Percentiles rank a stretch among this genome's conserved stretches.
Evolutionary conservation across 768 basidiomycete genomes (phyloP).

Genomic region (Cyclocybe aegerita): DNA sequence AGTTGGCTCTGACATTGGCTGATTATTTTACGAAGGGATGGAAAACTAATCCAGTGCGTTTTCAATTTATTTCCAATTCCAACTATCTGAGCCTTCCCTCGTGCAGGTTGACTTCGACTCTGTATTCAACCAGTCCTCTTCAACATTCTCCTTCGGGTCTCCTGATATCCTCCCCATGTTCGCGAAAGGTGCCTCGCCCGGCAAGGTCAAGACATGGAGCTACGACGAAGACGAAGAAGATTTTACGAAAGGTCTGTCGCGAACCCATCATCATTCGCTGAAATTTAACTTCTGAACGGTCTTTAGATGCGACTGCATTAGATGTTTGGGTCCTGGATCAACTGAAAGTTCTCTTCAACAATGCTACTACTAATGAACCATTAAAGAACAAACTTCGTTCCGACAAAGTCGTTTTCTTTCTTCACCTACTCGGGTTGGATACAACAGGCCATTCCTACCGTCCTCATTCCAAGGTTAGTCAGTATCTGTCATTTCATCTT

Average conservation of each 20-base stretch:
- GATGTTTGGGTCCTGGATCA: conserved; percentile 81
- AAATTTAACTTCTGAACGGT: neutral
- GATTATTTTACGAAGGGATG: conserved; percentile 54
- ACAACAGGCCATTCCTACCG: conserved; percentile 87
- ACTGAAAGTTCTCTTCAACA: conserved; percentile 57
- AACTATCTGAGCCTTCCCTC: conserved; percentile 13
- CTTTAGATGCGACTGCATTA: conserved; percentile 68
- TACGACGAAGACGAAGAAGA: conserved; percentile 81
- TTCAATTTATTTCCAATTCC: neutral
- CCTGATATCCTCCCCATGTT: conserved; percentile 93
- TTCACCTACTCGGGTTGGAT: conserved; percentile 83
- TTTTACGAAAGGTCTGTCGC: conserved; percentile 70
- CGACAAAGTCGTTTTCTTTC: conserved; percentile 72
- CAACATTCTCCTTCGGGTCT: conserved; percentile 82
- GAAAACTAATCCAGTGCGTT: conserved; percentile 77
- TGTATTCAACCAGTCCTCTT: conserved; percentile 78
- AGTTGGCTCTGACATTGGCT: conserved; percentile 1
- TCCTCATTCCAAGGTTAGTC: conserved; percentile 68
- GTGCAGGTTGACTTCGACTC: conserved; percentile 77
- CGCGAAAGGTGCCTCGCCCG: conserved; percentile 64
- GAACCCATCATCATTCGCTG: neutral
- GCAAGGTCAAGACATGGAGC: conserved; percentile 72
- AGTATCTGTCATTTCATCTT: neutral
- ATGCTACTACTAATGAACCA: conserved; percentile 53
- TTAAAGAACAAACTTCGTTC: conserved; percentile 53